Percentiles rank a stretch among this genome's conserved stretches.
These are phyloP conservation scores for Ogataea hybrid DNA, from an alignment of 1,139 yeast genomes.

Conservation along the genomic window DNA sequence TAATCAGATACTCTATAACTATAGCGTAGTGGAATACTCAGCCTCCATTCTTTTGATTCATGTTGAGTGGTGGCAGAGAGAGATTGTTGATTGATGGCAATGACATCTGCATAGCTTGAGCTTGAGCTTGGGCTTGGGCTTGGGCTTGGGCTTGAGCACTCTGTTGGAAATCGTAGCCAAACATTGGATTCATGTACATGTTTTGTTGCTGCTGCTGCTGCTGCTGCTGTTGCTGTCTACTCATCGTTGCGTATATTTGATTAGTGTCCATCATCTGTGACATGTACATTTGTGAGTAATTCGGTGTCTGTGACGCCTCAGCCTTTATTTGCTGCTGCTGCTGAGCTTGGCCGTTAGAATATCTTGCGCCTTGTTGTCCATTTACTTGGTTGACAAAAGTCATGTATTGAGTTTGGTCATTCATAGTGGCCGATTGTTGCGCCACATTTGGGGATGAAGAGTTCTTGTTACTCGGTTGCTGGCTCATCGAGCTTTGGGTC, in stretches of 20 bases:
- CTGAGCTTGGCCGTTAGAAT: constrained; percentile 16
- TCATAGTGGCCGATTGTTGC: constrained; percentile 19
- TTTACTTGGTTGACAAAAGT: constrained; percentile 22
- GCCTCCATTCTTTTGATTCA: constrained; percentile 27
- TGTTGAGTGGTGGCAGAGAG: constrained; percentile 31
- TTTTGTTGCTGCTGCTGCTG: constrained; percentile 15
- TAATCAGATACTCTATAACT: constrained; percentile 1
- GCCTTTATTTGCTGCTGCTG: constrained; percentile 14
- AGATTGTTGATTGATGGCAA: constrained; percentile 22
- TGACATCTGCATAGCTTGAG: constrained; percentile 15
- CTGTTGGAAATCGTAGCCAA: constrained; percentile 21
- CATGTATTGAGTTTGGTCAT: constrained; percentile 21
- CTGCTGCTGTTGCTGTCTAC: constrained; percentile 19
- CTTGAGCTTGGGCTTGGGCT: constrained; percentile 20
- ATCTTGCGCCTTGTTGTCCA: constrained; percentile 19
- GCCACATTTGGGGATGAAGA: constrained; percentile 20
- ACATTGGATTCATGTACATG: constrained; percentile 17
- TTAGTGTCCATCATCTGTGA: constrained; percentile 23
- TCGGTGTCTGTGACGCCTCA: constrained; percentile 16
- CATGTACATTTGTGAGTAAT: constrained; percentile 20
- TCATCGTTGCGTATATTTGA: constrained; percentile 23
- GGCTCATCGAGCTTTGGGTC: constrained; percentile 16
- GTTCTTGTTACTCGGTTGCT: constrained; percentile 13
- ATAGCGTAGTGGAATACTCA: constrained; percentile 6
- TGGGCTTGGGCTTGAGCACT: constrained; percentile 20